Evolutionary conservation across 768 basidiomycete genomes (phyloP).

Genomic region (Daedaleopsis nitida): DNA sequence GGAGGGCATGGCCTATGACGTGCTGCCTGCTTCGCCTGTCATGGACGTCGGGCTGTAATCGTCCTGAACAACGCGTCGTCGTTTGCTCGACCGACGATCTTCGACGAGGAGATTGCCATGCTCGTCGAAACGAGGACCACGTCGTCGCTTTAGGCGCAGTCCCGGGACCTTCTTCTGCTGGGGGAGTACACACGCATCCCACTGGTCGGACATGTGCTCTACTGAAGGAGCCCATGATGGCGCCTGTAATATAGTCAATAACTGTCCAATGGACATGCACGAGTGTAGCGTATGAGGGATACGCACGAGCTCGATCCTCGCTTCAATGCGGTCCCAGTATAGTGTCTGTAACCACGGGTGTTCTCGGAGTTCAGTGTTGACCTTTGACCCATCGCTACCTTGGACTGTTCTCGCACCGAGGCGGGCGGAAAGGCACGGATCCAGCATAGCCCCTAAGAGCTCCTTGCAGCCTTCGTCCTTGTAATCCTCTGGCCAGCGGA

Average conservation of each 20-base stretch:
- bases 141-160: conserved; percentile 37
- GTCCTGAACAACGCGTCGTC: conserved; percentile 20
- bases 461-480: conserved; percentile 41
- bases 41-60: neutral
- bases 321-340: conserved; percentile 49
- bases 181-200: neutral
- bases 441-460: conserved; percentile 45
- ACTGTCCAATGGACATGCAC: neutral
- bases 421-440: conserved; percentile 37
- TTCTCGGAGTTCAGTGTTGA: conserved; percentile 34
- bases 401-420: conserved; percentile 23
- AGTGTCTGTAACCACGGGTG: conserved; percentile 50
- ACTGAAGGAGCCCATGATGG: neutral
- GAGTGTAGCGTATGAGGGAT: neutral
- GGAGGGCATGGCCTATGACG: neutral
- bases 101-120: conserved; percentile 36
- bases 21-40: neutral
- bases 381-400: neutral
- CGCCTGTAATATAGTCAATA: neutral
- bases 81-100: conserved; percentile 12
- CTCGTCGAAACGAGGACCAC: conserved; percentile 34
- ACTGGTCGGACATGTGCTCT: neutral
- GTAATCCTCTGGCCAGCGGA: conserved; percentile 42
- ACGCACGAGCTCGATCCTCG: conserved; percentile 47
- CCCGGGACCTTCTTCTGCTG: conserved; percentile 37